Evolutionary conservation across 2,329 filamentous ascomycete genomes (phyloP).

Genomic region (Fusarium sp.): DNA sequence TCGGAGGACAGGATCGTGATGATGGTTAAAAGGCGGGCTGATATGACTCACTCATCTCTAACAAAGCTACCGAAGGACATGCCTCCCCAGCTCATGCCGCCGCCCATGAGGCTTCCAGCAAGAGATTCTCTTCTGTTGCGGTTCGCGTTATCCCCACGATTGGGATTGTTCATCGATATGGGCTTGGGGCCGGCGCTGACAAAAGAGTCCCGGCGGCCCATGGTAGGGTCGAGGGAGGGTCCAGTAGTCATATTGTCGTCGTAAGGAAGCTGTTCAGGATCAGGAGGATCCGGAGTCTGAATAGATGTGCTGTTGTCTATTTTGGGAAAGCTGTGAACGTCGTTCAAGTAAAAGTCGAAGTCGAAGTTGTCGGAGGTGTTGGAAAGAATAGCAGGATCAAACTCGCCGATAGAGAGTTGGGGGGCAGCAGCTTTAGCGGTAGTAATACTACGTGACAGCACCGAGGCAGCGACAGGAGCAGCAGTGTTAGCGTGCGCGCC

Average conservation of each 20-base stretch:
- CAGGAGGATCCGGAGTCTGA: not conserved
- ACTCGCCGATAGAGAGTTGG: constrained; percentile 33
- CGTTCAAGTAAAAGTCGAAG: constrained; percentile 12
- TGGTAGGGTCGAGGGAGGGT: constrained; percentile 66
- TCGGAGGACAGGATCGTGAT: constrained; percentile 14
- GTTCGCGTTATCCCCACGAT: constrained; percentile 66
- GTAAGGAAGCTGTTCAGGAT: constrained; percentile 36
- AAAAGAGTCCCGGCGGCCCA: constrained; percentile 73
- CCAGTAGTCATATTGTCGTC: constrained; percentile 69
- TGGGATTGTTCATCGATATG: constrained; percentile 74
- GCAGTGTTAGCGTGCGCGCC: constrained; percentile 46
- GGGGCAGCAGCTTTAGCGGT: constrained; percentile 41
- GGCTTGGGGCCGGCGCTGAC: constrained; percentile 74
- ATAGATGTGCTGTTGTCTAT: not conserved
- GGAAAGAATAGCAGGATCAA: constrained; percentile 44
- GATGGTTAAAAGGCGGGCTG: constrained; percentile 15
- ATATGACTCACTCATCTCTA: constrained; percentile 86
- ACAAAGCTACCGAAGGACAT: constrained; percentile 97
- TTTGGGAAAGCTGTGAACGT: not conserved
- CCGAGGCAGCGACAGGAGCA: constrained; percentile 44
- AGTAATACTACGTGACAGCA: constrained; percentile 42
- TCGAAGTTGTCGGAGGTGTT: constrained; percentile 47
- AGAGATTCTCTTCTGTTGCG: constrained; percentile 71
- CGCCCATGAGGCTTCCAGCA: constrained; percentile 75
- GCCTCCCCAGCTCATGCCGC: constrained; percentile 96